phyloP scores from a whole-genome alignment of 179 eudicot genomes.

The Camellia oleifera region DNA sequence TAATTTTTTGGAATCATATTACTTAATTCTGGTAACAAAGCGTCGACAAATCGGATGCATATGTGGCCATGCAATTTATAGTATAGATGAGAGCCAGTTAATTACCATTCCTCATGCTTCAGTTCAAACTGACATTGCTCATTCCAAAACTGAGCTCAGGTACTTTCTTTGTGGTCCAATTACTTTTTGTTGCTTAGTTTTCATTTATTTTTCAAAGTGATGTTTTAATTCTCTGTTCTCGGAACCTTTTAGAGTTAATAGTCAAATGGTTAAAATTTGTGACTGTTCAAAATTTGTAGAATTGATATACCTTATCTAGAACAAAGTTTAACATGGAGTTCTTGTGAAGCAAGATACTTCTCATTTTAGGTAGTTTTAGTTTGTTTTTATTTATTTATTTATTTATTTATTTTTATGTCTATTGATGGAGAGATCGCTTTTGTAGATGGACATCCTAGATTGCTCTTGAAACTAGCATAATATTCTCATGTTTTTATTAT shows the following conservation, averaged over 20 bases:
- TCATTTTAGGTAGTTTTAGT: too few relatives aligned
- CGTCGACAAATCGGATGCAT: slow-evolving; percentile 84
- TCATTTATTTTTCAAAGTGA: not conserved
- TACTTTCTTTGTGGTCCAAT: slow-evolving; percentile 19
- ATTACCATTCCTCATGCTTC: slow-evolving; percentile 84
- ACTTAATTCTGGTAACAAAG: slow-evolving; percentile 79
- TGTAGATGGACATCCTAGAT: too few relatives aligned
- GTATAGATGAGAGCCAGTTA: slow-evolving; percentile 86
- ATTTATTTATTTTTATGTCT: too few relatives aligned
- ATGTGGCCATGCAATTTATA: slow-evolving; percentile 95
- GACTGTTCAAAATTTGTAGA: too few relatives aligned
- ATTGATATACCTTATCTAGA: too few relatives aligned
- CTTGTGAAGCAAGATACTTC: too few relatives aligned
- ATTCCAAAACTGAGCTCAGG: slow-evolving; percentile 94
- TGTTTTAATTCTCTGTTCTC: not conserved
- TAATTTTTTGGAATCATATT: slow-evolving; percentile 84
- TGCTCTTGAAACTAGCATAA: not conserved
- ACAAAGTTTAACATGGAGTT: too few relatives aligned
- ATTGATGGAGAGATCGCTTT: too few relatives aligned
- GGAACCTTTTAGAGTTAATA: too few relatives aligned
- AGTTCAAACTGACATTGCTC: slow-evolving; percentile 81
- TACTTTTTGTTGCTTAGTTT: not conserved
- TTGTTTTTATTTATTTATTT: too few relatives aligned
- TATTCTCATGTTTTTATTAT: not conserved
- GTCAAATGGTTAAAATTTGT: too few relatives aligned